These are phyloP conservation scores for Xanthoconium purpureum DNA, from an alignment of 768 basidiomycete genomes.

Conservation along the genomic window DNA sequence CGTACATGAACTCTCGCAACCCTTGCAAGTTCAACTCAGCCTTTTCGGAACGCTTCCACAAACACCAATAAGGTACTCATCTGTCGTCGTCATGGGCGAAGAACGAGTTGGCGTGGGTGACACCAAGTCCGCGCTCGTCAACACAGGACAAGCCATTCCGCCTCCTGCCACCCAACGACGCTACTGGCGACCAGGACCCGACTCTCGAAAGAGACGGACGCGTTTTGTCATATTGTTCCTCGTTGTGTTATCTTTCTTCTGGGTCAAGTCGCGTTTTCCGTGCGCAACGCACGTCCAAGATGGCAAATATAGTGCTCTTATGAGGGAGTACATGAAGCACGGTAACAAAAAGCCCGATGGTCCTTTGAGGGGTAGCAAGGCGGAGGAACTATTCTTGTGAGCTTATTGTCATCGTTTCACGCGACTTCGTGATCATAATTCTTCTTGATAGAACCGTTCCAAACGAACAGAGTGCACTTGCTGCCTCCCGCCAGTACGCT, in stretches of 20 bases:
- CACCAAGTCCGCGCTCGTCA: neutral
- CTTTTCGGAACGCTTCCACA: too few relatives aligned
- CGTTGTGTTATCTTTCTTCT: constrained; percentile 15
- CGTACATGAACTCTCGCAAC: too few relatives aligned
- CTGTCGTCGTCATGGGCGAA: constrained; percentile 16
- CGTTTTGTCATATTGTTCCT: constrained; percentile 9
- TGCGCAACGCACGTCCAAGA: constrained; percentile 7
- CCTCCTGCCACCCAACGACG: constrained; percentile 15
- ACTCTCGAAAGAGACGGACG: constrained; percentile 14
- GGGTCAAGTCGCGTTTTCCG: constrained; percentile 1
- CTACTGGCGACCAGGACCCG: neutral
- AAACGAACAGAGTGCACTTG: constrained; percentile 45
- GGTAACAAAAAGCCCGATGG: constrained; percentile 10
- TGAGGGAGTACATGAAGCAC: constrained; percentile 17
- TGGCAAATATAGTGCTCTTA: constrained; percentile 12
- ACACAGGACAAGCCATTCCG: constrained; percentile 11
- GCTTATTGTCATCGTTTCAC: constrained; percentile 8
- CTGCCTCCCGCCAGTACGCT: constrained; percentile 51
- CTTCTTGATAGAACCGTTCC: constrained; percentile 44
- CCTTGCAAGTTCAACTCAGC: too few relatives aligned
- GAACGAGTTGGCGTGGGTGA: constrained; percentile 5
- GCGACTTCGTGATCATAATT: neutral
- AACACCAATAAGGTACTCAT: too few relatives aligned
- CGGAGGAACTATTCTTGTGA: constrained; percentile 47
- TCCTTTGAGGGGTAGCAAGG: constrained; percentile 33